Evolutionary conservation across 106 monocot species (phyloP), one percentile per base, ranked within the genome.

Genomic region (Acanthochlamys bracteata): DNA sequence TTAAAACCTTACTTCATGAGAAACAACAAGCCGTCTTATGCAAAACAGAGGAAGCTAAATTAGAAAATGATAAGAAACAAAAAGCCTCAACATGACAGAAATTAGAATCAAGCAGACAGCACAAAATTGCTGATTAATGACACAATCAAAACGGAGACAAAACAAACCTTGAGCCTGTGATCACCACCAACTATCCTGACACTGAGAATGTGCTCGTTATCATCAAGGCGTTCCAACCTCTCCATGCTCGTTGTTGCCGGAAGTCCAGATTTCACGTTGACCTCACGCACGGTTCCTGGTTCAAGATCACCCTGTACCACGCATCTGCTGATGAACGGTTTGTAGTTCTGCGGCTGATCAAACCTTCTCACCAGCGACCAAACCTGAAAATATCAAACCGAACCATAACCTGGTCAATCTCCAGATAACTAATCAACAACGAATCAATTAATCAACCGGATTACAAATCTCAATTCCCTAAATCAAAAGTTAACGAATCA

Each of bases 171-270:
- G 4, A 87, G 74, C 42, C 82, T 66, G 65, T 87, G 87, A 66
- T 87, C 87, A 14, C 87, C 87, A n/a, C 87, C 87, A 16, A 87
- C 61, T 25, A 87, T 79, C 61, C 47, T 73, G 58, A 87, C 66
- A 64, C 87, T 71, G 47, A 87, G 64, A 23, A 77, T 69, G 77
- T 87, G 87, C 21, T 83, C 74, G 55, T 75, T 61, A 53, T 83
- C 87, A 55, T 87, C 83, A 17, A 83, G 79, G 7, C 73, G 55
- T 74, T 83, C 87, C 42, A 87, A 39, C 47, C 87, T 67, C 66
- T 87, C 87, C 1, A 61, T 87, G 71, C 87, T 87, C 25, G 83
- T 87, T n/a, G 87, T 80, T 7, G 87, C 83, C 12, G 87, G 87
- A n/a, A 87, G 80, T 0, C 87, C 87, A 3, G 83, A 80, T 61